Percentiles rank a stretch among this genome's conserved stretches.
Conservation (phyloP, 331 rosid species). For the Rosa hybrid region DNA sequence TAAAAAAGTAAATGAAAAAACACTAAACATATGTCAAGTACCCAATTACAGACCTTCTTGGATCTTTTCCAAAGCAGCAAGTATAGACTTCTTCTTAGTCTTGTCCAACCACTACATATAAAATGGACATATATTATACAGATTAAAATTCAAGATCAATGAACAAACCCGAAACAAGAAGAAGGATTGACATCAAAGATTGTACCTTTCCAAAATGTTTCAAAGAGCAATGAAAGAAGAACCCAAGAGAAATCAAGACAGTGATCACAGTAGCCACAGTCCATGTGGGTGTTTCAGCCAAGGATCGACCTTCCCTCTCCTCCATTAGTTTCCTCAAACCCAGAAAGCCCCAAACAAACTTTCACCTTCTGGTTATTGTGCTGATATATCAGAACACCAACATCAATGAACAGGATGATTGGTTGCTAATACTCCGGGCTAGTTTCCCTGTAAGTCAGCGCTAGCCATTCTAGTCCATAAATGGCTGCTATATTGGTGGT, state of each 20-base stretch:
- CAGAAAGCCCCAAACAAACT: slow-evolving; percentile 19
- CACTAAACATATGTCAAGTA: background rate
- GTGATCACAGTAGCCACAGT: slow-evolving; percentile 77
- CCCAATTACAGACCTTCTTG: slow-evolving; percentile 55
- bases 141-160: background rate
- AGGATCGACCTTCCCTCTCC: slow-evolving; percentile 62
- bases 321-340: slow-evolving; percentile 36
- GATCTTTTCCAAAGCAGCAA: slow-evolving; percentile 80
- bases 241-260: slow-evolving; percentile 60
- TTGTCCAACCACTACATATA: slow-evolving; percentile 60
- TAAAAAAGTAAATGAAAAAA: slow-evolving; percentile 7
- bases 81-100: slow-evolving; percentile 78
- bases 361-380: slow-evolving; percentile 2
- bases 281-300: slow-evolving; percentile 81
- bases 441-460: background rate
- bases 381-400: slow-evolving; percentile 1
- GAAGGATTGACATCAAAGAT: background rate
- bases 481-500: slow-evolving; percentile 19
- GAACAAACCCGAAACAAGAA: slow-evolving; percentile 16
- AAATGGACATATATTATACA: background rate
- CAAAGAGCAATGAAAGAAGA: slow-evolving; percentile 53
- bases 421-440: slow-evolving; percentile 11
- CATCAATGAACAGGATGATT: slow-evolving; percentile 5
- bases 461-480: slow-evolving; percentile 28
- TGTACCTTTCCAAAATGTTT: slow-evolving; percentile 54